These are phyloP conservation scores for Arachnomyces sp. DNA, from an alignment of 2,329 filamentous ascomycete genomes.

Conservation along the genomic window DNA sequence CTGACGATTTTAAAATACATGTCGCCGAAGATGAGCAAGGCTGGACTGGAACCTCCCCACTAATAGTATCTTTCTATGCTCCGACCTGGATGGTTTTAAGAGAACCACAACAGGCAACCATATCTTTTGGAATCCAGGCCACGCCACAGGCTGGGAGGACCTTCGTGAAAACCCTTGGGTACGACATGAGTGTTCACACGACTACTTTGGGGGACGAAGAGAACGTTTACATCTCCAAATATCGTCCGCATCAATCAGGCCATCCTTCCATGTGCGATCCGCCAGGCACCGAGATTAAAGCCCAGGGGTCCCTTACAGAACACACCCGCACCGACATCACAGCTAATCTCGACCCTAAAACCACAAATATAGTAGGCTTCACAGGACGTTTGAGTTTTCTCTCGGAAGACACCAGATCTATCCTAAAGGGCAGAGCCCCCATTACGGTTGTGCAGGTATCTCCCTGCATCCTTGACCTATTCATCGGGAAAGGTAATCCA, in stretches of 20 bases:
- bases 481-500: slow-evolving; percentile 5
- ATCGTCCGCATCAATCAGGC: slow-evolving; percentile 18
- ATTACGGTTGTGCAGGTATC: slow-evolving; percentile 8
- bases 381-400: slow-evolving; percentile 9
- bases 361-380: slow-evolving; percentile 8
- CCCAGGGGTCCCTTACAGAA: slow-evolving; percentile 1
- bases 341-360: slow-evolving; percentile 2
- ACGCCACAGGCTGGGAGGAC: slow-evolving; percentile 8
- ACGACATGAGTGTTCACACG: slow-evolving; percentile 13
- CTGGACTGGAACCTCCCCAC: slow-evolving; percentile 17
- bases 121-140: slow-evolving; percentile 15
- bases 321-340: slow-evolving; percentile 3
- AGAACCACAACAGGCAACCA: slow-evolving; percentile 8
- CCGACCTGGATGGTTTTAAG: slow-evolving; percentile 17
- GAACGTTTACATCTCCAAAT: slow-evolving; percentile 21
- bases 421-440: slow-evolving; percentile 6
- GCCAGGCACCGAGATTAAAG: background rate
- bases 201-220: slow-evolving; percentile 12
- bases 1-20: slow-evolving; percentile 12
- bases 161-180: slow-evolving; percentile 12
- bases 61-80: slow-evolving; percentile 20
- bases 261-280: slow-evolving; percentile 8
- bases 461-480: slow-evolving; percentile 10
- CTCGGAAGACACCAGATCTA: slow-evolving; percentile 2
- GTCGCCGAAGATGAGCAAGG: slow-evolving; percentile 14